Base-by-base conservation (phyloP, 202 grass and related monocot genomes). In the Carex arenaria region DNA sequence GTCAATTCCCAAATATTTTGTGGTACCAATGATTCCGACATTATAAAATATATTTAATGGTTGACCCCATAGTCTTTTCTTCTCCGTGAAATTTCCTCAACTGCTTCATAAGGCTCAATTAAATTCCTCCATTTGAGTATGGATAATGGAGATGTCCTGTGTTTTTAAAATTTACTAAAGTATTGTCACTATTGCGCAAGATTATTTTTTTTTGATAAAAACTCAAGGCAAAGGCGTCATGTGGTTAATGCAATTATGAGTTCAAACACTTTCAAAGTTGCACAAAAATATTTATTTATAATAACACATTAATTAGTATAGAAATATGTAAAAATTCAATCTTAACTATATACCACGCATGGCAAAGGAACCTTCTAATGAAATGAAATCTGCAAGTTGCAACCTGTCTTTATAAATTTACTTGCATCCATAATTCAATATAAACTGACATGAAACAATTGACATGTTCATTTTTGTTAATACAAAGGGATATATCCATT, bases 1-100 rank as follows among this genome's bases (percentile, higher is more conserved):
- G 26, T 26, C 26, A 26, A 26, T 26, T 26, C 26, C 26, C 26
- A 26, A 26, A 26, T 26, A 26, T 26, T 26, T 26, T 26, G 26
- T 26, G 26, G 26, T 26, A 26, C 26, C 26, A 26, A 26, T 26
- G 26, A 26, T 26, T 26, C 26, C 26, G 26, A 26, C 26, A 26
- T 26, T 26, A 26, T 26, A 38, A 54, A 67, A 14, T 80, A 80
- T 22, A 82, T 67, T 31, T 15, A 47, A 78, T 7, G 76, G 55
- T 89, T 91, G 89, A 80, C 63, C 43, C 18, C 53, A 81, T 89
- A 91, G 85, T 86, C 85, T 71, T 87, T 32, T 83, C 76, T 67
- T 89, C 61, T 74, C 70, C 45, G 23, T 14, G 1, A 15, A 32
- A 18, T 67, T 28, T 28, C 45, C 56, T 52, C 45, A 52, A 22